Evolutionary conservation across 352 stramenopile species (phyloP).

Genomic region (Phytophthora pistaciae): DNA sequence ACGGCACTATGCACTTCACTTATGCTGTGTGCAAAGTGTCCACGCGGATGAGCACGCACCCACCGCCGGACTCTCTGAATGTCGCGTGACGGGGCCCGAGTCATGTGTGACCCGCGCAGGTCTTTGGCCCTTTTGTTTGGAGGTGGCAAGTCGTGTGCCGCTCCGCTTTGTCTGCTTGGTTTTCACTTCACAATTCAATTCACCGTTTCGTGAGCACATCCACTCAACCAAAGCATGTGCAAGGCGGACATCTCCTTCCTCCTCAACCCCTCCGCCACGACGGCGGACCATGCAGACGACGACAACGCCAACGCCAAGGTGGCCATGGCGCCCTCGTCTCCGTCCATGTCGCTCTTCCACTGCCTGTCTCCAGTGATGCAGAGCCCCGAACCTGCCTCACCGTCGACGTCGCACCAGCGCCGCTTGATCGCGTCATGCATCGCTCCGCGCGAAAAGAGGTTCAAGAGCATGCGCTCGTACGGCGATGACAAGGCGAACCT

Average conservation of each 20-base stretch:
- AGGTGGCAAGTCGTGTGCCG: background rate
- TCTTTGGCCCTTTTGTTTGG: slow-evolving; percentile 21
- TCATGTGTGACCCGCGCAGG: slow-evolving; percentile 4
- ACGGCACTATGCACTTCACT: slow-evolving; percentile 16
- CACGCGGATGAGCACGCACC: slow-evolving; percentile 15
- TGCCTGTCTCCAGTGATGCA: slow-evolving; percentile 31
- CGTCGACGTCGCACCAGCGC: slow-evolving; percentile 35
- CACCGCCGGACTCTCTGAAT: slow-evolving; percentile 12
- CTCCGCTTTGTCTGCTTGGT: slow-evolving; percentile 25
- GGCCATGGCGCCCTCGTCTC: slow-evolving; percentile 14
- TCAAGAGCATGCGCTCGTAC: slow-evolving; percentile 43
- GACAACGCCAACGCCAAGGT: slow-evolving; percentile 7
- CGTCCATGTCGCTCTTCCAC: slow-evolving; percentile 39
- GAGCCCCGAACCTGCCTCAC: slow-evolving; percentile 29
- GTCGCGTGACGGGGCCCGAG: slow-evolving; percentile 17
- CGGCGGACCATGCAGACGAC: slow-evolving; percentile 6
- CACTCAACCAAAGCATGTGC: slow-evolving; percentile 29
- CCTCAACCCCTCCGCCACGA: slow-evolving; percentile 38
- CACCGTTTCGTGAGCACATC: slow-evolving; percentile 20
- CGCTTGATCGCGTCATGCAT: slow-evolving; percentile 51
- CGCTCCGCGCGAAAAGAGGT: slow-evolving; percentile 45
- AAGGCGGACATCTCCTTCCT: slow-evolving; percentile 59
- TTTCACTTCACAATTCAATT: slow-evolving; percentile 33
- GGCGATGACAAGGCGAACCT: slow-evolving; percentile 42
- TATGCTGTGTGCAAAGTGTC: slow-evolving; percentile 8